Base-by-base conservation (phyloP, 768 basidiomycete genomes). In the Baorangia bicolor region DNA sequence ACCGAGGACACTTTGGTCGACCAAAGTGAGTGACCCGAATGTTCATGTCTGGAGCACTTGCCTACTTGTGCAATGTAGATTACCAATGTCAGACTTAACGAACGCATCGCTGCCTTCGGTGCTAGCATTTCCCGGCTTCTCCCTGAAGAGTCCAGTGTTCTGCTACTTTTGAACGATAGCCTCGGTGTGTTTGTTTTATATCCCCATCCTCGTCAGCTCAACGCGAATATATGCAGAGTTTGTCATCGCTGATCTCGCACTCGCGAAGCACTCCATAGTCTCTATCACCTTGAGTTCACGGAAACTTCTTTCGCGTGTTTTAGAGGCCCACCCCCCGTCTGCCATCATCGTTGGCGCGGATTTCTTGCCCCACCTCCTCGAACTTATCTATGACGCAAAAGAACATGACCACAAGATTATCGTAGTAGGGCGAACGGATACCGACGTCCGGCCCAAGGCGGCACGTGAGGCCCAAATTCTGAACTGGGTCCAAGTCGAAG, bases 81-180 rank as follows among this genome's bases (percentile, higher is more conserved):
- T 59, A 88, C 87, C 43, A 94, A 93, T 61, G 73, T 79, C 23
- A 75, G 82, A 49, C 76, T 94, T 10, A 82, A 84, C 72, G 84
- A 86, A 62, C 85, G 89, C 41, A 78, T 84, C n/a, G 77, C 81
- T 14, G 80, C 87, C 9, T 78, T 94, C 45, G 89, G 84, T n/a
- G 82, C 84, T 12, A 92, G 90, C 2, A 78, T 94, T 27, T 63
- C 87, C 28, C 78, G 77, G 25, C 73, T 83, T 34, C 75, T 81
- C 40, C 79, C 83, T 3, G 74, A 77, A 49, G 79, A 83, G 49
- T 87, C 90, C 28, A 85, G 77, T 56, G 89, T 89, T 9, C 68
- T 94, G n/a, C 70, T 94, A 13, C 73, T 93, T 25, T 74, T 94
- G 38, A 89, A 94, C 59, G 92, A 94, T 65, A 72, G 87, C 42